Base-by-base conservation (phyloP, 2,329 filamentous ascomycete genomes). In the Cladosporium colombiae region DNA sequence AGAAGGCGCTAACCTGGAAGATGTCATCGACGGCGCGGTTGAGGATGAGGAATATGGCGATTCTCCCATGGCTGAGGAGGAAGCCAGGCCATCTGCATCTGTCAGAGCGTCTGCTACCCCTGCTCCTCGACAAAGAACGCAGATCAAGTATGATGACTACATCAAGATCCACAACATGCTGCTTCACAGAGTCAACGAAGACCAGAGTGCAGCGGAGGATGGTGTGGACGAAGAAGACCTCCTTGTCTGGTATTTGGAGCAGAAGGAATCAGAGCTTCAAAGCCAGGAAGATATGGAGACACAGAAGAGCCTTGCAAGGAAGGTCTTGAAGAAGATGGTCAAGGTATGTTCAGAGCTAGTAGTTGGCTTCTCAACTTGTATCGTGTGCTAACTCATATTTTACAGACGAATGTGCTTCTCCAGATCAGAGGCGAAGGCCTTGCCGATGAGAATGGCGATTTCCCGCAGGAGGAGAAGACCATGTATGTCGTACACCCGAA, bases 111-210 rank as follows among this genome's bases (percentile, higher is more conserved):
- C 78, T 27, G 77, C 74, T 53, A 80, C 74, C 27, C 81, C 79
- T 37, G 59, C 62, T n/a, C 21, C 73, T 65, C 81, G 82, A 59
- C 82, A 84, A 71, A 93, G 90, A 80, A 95, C 91, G 63, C 95
- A 93, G 74, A 94, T 99, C 75, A 96, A 93, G 3, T 96, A 96
- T 74, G 94, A 98, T 74, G 95, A 96, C 79, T 99, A 96, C 79
- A 91, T 94, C 76, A 85, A 87, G 74, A 97, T 98, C 78, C 87
- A 97, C 66, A 97, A 96, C 76, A 80, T 91, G 74, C 83, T 99
- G 56, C 91, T 97, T 33, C 87, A 89, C 70, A 88, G 90, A 27
- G 88, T 99, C 72, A 92, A 90, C 72, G 90, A 94, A 64, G 92
- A 96, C 73, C 93, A 98, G 78, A 78, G 84, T 7, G 82, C 84